Base-by-base conservation (phyloP, 2,329 filamentous ascomycete genomes). In the Pyrenophora teres region DNA sequence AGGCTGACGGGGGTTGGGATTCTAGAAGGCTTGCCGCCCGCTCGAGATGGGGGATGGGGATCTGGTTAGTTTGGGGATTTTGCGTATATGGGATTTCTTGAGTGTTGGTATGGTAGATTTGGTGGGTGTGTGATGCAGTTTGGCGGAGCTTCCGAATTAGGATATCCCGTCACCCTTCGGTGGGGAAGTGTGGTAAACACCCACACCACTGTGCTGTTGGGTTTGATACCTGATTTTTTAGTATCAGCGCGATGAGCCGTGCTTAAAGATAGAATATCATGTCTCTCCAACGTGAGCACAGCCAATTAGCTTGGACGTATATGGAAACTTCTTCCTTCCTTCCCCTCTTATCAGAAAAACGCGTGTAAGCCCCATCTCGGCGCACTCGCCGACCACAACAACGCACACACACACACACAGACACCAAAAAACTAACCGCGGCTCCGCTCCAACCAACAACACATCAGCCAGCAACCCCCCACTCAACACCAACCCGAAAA, bases 401-500 rank as follows among this genome's bases (percentile, higher is more conserved):
- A 15, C 19, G n/a, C 21, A 19, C 19, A n/a, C 9, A 43, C 30
- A 15, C 15, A 15, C 15, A 15, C 15, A 15, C 15, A 15, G 15
- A 43, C 50, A 21, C 19, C 19, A 21, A 21, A 5, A 21, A 40
- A 27, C 12, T 27, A 43, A 30, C 50, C 50, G 50, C 36, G 37
- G 37, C 46, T 36, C 31, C 40, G 46, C 37, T 44, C 46, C 50
- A 38, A 44, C 36, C 3, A 25, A 37, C 13, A 25, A 15, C 30
- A 19, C 35, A 45, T 25, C 19, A 21, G 3, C 19, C 19, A 21
- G 19, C 19, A 36, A 15, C 19, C 21, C 23, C 33, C 39, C 35
- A 33, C 50, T 58, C 51, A 62, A 60, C 54, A 62, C 57, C 59
- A 62, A 54, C 59, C 60, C 50, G 7, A 13, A 44, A 41, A 46